Conservation (phyloP, 495 filamentous ascomycete species). For the Penicillium desertorum region DNA sequence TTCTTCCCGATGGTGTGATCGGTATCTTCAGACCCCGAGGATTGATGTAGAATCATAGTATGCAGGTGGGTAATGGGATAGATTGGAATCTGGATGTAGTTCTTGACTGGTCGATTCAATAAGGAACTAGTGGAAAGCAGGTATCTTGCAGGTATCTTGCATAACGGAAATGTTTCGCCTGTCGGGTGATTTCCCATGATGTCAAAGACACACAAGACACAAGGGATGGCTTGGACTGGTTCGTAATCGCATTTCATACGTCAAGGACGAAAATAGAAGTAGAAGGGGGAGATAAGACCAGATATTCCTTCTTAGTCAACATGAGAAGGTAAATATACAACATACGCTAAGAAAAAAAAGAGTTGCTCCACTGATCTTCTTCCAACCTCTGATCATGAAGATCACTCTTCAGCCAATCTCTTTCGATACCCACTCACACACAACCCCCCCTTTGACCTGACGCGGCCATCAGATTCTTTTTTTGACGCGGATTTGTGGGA, state of each 20-base stretch:
- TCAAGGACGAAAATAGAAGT: not conserved
- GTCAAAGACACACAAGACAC: slow-evolving; percentile 10
- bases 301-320: not conserved
- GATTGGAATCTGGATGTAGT: not conserved
- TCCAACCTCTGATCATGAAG: slow-evolving; percentile 6
- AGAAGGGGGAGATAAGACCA: not conserved
- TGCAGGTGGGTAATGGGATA: not conserved
- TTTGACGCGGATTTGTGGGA: slow-evolving; percentile 23
- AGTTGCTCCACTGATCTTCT: slow-evolving; percentile 16
- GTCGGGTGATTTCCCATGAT: slow-evolving; percentile 17
- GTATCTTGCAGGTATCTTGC: slow-evolving; percentile 10
- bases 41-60: not conserved
- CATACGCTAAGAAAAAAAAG: not conserved
- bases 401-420: slow-evolving; percentile 4
- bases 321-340: not conserved
- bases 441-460: not conserved
- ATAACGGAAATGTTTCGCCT: slow-evolving; percentile 11
- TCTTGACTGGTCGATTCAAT: not conserved
- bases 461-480: slow-evolving; percentile 2
- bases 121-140: slow-evolving; percentile 11
- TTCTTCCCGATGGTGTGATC: slow-evolving; percentile 22
- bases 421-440: not conserved
- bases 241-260: not conserved
- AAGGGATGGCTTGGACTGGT: slow-evolving; percentile 12
- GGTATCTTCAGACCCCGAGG: not conserved